phyloP scores from a whole-genome alignment of 2,329 filamentous ascomycete genomes.

The Epicoccum sorghinum region DNA sequence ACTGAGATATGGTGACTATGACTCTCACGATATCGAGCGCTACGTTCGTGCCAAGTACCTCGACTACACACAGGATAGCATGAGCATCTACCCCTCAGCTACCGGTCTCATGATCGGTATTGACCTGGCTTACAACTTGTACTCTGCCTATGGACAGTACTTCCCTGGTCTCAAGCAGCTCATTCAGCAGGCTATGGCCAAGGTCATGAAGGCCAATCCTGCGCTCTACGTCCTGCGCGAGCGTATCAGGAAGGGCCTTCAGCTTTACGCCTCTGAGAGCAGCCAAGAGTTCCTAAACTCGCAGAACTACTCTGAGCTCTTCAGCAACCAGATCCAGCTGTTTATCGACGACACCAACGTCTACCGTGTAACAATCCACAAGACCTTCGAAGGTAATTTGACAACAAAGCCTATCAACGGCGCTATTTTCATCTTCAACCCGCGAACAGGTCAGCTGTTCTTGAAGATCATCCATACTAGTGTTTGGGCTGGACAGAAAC shows the following conservation, averaged over 20 bases:
- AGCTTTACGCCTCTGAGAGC: slow-evolving; percentile 96
- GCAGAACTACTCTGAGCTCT: slow-evolving; percentile 98
- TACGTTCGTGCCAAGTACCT: slow-evolving; percentile 98
- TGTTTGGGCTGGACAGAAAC: slow-evolving; percentile 98
- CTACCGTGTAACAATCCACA: slow-evolving; percentile 98
- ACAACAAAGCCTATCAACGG: slow-evolving; percentile 99
- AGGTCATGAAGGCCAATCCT: slow-evolving; percentile 99
- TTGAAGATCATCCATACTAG: slow-evolving; percentile 99
- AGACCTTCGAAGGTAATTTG: slow-evolving; percentile 98
- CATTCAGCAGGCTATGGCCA: slow-evolving; percentile 97
- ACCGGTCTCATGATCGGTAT: slow-evolving; percentile 98
- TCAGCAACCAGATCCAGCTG: slow-evolving; percentile 98
- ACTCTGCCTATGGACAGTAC: slow-evolving; percentile 97
- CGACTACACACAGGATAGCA: slow-evolving; percentile 97
- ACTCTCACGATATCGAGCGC: slow-evolving; percentile 97
- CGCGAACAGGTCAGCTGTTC: slow-evolving; percentile 96
- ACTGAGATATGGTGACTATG: slow-evolving; percentile 95
- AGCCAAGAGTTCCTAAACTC: slow-evolving; percentile 99
- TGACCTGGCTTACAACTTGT: slow-evolving; percentile 96
- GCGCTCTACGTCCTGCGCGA: slow-evolving; percentile 95
- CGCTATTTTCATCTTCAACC: slow-evolving; percentile 99
- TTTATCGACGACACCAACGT: slow-evolving; percentile 99
- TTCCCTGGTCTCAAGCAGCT: slow-evolving; percentile 97
- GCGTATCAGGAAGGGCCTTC: slow-evolving; percentile 96
- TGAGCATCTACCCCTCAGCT: slow-evolving; percentile 97